Evolutionary conservation across 306 rosid genomes (phyloP), one percentile per base, ranked within the genome.

Genomic region (Lathyrus aphaca): DNA sequence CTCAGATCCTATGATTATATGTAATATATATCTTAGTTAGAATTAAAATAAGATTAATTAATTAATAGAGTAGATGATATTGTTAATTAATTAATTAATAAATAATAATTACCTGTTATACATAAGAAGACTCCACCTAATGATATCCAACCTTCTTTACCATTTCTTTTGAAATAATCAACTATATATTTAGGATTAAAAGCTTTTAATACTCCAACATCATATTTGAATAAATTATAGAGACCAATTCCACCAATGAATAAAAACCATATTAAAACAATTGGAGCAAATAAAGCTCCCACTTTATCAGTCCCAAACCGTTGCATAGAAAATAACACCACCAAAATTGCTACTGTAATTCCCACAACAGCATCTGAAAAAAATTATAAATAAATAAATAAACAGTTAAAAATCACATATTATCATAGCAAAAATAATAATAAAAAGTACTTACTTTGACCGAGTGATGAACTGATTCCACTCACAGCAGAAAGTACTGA

Each of bases 401-500:
- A 19, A 13, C 32, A 39, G 10, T 35, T 35, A 5, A 16, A 8
- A 35, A 58, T 59, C 19, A n/a, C 14, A 29, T 29, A 25, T 29
- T 59, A 50, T 35, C 29, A 35, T 10, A 14, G 14, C 5, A 62
- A 38, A 38, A 39, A 38, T 38, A 14, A 18, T 11, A 16, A 19
- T 48, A 5, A 21, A 4, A 50, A 18, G 4, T 53, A 21, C 18
- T 0, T 46, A 88, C 96, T 76, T 86, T 76, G 80, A 50, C 96
- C 96, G 0, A 91, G 62, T 0, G 93, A 81, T 2, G 16, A 5
- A 59, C 84, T 71, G 81, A 91, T 89, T 44, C 97, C 94, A 11
- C 96, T 81, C 11, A 92, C 94, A 0, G 94, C 96, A 38, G 96
- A 89, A 43, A 92, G 88, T 5, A 89, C 96, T 60, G 97, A 89